These are phyloP conservation scores for Globisporangium yorkense DNA, from an alignment of 352 stramenopile species.

Conservation along the genomic window DNA sequence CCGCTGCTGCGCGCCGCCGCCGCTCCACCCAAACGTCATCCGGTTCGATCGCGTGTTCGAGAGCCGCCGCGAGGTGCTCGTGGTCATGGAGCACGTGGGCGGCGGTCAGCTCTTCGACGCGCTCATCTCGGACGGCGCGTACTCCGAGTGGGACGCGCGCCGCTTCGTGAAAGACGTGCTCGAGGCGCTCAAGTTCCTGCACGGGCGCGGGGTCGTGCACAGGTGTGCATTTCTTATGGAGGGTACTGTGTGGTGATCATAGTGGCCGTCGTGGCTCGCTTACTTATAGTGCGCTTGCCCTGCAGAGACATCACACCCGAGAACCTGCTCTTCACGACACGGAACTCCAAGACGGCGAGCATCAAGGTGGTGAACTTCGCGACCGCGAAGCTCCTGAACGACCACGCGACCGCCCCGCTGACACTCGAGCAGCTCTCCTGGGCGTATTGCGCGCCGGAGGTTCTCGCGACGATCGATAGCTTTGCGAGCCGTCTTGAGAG, in stretches of 20 bases:
- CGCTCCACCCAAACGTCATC: conserved; percentile 50
- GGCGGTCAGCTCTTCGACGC: conserved; percentile 70
- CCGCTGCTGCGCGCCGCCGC: conserved; percentile 25
- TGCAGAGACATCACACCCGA: conserved; percentile 77
- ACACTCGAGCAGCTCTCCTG: conserved; percentile 36
- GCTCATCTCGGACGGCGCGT: conserved; percentile 63
- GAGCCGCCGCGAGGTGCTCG: conserved; percentile 37
- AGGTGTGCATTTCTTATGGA: conserved; percentile 16
- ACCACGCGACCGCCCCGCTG: background rate
- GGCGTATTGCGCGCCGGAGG: conserved; percentile 62
- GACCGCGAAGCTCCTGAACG: conserved; percentile 54
- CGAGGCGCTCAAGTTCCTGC: conserved; percentile 53
- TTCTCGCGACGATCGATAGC: conserved; percentile 27
- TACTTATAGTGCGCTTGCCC: background rate
- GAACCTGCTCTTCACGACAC: conserved; percentile 77
- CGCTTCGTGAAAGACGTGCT: conserved; percentile 45
- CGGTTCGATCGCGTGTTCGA: conserved; percentile 45
- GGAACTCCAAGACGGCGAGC: conserved; percentile 49
- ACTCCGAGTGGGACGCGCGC: conserved; percentile 68
- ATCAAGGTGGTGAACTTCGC: conserved; percentile 87
- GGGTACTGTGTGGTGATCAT: background rate
- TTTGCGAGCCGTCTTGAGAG: conserved; percentile 12
- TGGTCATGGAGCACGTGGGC: conserved; percentile 52
- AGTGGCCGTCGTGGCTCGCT: background rate
- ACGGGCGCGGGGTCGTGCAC: conserved; percentile 66